Evolutionary conservation across 2,329 filamentous ascomycete species (phyloP), one percentile per base, ranked within the genome.

Genomic region (Aspergillus pseudotamarii): DNA sequence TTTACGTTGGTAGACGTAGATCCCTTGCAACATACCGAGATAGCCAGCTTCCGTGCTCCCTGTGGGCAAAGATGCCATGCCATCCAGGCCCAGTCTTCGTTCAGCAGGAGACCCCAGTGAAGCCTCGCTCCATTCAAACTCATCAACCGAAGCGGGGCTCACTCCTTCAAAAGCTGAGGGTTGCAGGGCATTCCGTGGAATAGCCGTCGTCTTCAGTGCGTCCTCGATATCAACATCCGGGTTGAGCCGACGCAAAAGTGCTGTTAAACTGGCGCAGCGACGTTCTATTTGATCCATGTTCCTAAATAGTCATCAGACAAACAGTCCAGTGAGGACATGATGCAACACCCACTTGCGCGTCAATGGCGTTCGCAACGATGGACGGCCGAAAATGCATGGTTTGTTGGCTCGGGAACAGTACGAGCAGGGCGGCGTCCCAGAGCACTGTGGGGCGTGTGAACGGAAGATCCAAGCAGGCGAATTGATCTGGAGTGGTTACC

Each of bases 71-170:
- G 66, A 67, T 28, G 60, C 65, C 66, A 68, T 67, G 43, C 67
- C 67, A 51, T 69, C 64, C 5, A 58, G 59, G 4, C 28, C 12
- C 58, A 61, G 21, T 62, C 36, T 60, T 32, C 28, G 46, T 26
- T 19, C 23, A 8, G 23, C 23, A 10, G 57, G 58, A 14, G 60
- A 58, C 4, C 61, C 43, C n/a, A 64, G 26, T 21, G 57, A 53
- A n/a, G 60, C 38, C 50, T 69, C 67, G 36, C 60, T 55, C 66
- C 66, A 69, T 30, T 68, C 67, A 30, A 62, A 63, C 21, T 34
- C 34, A 43, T 64, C 50, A 34, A 26, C 11, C 0, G 12, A 12
- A 16, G 12, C 14, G 6, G 46, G 14, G 14, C 4, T 28, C 14
- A 36, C 14, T 36, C 14, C 34, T 5, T 16, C 34, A 36, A 8